Evolutionary conservation across 306 rosid species (phyloP), one percentile per base, ranked within the genome.

Genomic region (Echinosophora koreensis): DNA sequence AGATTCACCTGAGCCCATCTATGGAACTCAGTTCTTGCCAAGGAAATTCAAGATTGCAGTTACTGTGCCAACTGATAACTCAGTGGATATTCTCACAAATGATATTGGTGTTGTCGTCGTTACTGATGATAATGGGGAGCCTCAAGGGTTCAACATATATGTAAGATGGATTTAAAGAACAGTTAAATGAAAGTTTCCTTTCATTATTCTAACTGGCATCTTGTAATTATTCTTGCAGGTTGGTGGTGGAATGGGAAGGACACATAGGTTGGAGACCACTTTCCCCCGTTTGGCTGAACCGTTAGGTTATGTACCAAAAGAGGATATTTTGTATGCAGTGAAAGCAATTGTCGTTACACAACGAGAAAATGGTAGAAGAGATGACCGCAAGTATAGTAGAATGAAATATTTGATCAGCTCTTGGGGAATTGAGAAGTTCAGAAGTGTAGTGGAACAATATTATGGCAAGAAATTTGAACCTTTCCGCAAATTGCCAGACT

Each of bases 231-330:
- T 73, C 32, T 72, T 85, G 79, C 90, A 96, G 99, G 99, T 96
- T 85, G 99, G 99, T 77, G 99, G 99, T 51, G 99, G 99, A 55
- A 96, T 96, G 99, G 99, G 99, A 89, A 96, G 99, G 78, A 89
- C 99, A 34, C 99, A 91, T 78, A 91, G 99, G 89, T 2, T 86
- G 76, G 99, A 91, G 66, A 63, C 86, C 62, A 96, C 99, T 57
- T 96, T 96, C 57, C 89, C 99, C 52, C 99, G 97, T 56, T 81
- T 96, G 57, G 96, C 89, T 18, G 97, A 92, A 62, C 97, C 99
- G 22, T 49, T 96, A 64, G 99, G 99, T 28, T 96, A 86, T 69
- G 96, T 96, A 38, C 98, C 98, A 2, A 96, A 96, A 87, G 91
- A 92, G 82, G 98, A 96, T 85, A 96, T 96, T 71, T 79, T 96